Conservation (phyloP, 2,329 filamentous ascomycete species). For the Exutisphaerella laricina region DNA sequence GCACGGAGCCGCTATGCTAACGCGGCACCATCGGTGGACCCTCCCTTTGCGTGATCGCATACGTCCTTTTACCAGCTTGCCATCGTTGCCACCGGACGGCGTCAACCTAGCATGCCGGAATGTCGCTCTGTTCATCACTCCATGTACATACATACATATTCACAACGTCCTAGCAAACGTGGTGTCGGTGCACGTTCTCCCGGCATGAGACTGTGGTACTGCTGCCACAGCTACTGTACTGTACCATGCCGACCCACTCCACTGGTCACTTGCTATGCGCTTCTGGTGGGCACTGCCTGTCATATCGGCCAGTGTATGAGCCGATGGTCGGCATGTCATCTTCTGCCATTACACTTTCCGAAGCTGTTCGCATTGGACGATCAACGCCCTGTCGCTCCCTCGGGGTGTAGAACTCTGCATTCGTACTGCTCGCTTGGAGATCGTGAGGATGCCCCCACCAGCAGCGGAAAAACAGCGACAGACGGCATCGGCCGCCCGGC, state of each 20-base stretch:
- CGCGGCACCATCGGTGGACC: conserved; percentile 2
- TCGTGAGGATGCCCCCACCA: background rate
- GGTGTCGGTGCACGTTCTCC: conserved; percentile 10
- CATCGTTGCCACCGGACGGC: no score
- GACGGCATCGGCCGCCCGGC: conserved; percentile 8
- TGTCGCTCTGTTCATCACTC: no score
- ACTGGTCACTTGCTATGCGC: conserved; percentile 9
- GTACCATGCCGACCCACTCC: conserved; percentile 20
- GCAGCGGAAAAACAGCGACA: conserved; percentile 2
- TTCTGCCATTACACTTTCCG: no score
- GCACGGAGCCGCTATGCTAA: conserved; percentile 12
- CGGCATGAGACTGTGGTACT: conserved; percentile 11
- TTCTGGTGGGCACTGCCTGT: background rate
- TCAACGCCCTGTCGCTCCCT: background rate
- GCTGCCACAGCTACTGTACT: no score
- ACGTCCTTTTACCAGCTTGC: conserved; percentile 1
- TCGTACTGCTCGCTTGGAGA: background rate
- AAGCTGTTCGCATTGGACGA: background rate
- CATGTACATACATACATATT: no score
- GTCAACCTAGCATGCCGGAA: background rate
- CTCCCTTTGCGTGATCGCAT: conserved; percentile 5
- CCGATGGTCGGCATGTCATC: conserved; percentile 8
- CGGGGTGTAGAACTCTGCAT: background rate
- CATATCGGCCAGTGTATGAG: conserved; percentile 1
- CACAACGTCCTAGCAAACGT: conserved; percentile 14